Percentiles rank a stretch among this genome's conserved stretches.
Evolutionary conservation across 2,329 filamentous ascomycete genomes (phyloP).

Genomic region (Phoma sp.): DNA sequence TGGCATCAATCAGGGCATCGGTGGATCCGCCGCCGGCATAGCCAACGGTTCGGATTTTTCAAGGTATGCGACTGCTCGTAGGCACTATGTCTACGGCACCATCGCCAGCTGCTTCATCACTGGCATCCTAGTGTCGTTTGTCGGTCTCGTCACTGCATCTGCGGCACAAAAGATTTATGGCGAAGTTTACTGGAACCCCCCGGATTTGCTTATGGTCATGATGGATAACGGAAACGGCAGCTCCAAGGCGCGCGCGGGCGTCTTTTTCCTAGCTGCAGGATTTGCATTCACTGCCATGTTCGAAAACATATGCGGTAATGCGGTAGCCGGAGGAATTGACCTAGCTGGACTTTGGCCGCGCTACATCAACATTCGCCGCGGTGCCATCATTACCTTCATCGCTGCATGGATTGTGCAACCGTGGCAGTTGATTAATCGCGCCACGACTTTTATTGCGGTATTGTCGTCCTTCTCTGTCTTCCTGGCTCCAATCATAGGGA

Average conservation of each 20-base stretch:
- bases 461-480: constrained; percentile 53
- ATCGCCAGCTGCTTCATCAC: constrained; percentile 50
- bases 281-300: constrained; percentile 50
- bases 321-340: constrained; percentile 45
- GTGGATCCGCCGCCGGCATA: constrained; percentile 50
- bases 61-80: constrained; percentile 48
- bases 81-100: constrained; percentile 49
- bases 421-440: constrained; percentile 48
- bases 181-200: constrained; percentile 49
- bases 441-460: constrained; percentile 46
- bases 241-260: constrained; percentile 42
- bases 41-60: constrained; percentile 55
- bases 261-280: constrained; percentile 46
- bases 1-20: constrained; percentile 53
- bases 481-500: constrained; percentile 48
- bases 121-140: constrained; percentile 50
- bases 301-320: constrained; percentile 49
- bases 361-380: constrained; percentile 45
- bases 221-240: constrained; percentile 53
- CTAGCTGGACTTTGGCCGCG: constrained; percentile 43
- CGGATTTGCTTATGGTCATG: constrained; percentile 54
- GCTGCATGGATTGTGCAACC: constrained; percentile 46
- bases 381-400: constrained; percentile 45
- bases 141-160: constrained; percentile 52
- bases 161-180: constrained; percentile 48